Percentiles rank a stretch among this genome's conserved stretches.
Evolutionary conservation across 148 eudicot genomes (phyloP).

Genomic region (Rhododendron ferrugineum): DNA sequence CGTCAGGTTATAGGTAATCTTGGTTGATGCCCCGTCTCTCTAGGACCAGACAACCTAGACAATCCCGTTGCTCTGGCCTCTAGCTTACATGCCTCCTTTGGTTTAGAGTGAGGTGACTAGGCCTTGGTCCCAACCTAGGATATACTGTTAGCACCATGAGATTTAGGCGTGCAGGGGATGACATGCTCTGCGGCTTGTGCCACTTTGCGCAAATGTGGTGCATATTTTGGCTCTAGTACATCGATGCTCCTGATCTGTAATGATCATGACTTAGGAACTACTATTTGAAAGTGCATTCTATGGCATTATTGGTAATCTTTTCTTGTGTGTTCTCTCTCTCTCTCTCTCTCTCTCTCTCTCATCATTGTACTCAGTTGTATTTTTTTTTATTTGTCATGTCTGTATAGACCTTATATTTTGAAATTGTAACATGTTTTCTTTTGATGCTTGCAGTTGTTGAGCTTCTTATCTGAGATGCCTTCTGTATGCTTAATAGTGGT

Average conservation of each 20-base stretch:
- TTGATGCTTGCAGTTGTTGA: slow-evolving; percentile 58
- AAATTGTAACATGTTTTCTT: background rate
- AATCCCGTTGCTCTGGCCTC: background rate
- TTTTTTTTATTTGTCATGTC: background rate
- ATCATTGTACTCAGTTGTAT: background rate
- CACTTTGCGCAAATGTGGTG: background rate
- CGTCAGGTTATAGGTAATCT: background rate
- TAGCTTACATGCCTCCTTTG: background rate
- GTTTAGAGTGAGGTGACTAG: background rate
- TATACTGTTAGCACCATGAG: background rate
- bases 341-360: background rate
- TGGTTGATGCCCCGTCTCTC: background rate
- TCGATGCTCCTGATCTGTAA: background rate
- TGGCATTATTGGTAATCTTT: background rate
- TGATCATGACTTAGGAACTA: background rate
- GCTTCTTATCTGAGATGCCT: slow-evolving; percentile 84
- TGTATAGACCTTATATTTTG: background rate
- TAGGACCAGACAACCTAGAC: background rate
- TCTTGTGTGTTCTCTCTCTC: background rate
- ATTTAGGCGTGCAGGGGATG: background rate
- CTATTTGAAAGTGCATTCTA: background rate
- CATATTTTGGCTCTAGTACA: background rate
- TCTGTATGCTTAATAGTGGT: slow-evolving; percentile 82
- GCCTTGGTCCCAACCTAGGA: background rate
- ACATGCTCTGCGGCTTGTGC: background rate